These are phyloP conservation scores for Myxozyma neglecta DNA, from an alignment of 805 yeast genomes.

Conservation along the genomic window DNA sequence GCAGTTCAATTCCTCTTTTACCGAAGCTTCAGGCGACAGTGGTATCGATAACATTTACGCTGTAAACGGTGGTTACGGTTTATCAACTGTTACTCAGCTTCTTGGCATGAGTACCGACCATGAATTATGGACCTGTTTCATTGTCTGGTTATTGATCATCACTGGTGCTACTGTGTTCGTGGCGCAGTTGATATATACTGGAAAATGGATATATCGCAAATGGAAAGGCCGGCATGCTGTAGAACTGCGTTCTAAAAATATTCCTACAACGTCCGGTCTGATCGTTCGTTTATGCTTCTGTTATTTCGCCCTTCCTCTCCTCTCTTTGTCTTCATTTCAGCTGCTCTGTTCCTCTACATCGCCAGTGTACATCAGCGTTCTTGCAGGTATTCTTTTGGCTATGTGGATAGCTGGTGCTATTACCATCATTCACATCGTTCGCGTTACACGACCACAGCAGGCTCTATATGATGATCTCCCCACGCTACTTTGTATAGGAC, in stretches of 20 bases:
- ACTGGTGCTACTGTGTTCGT: conserved; percentile 29
- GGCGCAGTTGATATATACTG: conserved; percentile 19
- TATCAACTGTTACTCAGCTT: conserved; percentile 10
- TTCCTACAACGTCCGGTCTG: conserved; percentile 37
- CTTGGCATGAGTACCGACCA: conserved; percentile 32
- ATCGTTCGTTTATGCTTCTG: conserved; percentile 34
- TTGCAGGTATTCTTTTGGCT: conserved; percentile 36
- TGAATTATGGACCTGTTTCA: conserved; percentile 42
- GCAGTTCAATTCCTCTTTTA: conserved; percentile 38
- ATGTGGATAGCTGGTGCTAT: conserved; percentile 34
- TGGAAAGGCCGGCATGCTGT: conserved; percentile 22
- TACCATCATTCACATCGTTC: conserved; percentile 18
- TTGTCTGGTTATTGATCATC: conserved; percentile 38
- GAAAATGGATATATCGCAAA: conserved; percentile 19
- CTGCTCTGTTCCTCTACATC: conserved; percentile 33
- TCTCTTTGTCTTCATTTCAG: conserved; percentile 38
- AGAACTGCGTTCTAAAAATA: conserved; percentile 33
- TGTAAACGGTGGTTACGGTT: conserved; percentile 25
- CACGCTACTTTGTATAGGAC: conserved; percentile 36
- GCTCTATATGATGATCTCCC: conserved; percentile 36
- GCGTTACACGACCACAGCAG: conserved; percentile 29
- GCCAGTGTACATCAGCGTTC: conserved; percentile 34
- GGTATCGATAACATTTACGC: conserved; percentile 24
- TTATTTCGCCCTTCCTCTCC: conserved; percentile 37
- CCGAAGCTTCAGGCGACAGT: conserved; percentile 7